A percentile compares a stretch with the other conserved stretches of the same genome.
Evolutionary conservation across 768 basidiomycete genomes (phyloP).

Genomic region (Chalciporus piperatus): DNA sequence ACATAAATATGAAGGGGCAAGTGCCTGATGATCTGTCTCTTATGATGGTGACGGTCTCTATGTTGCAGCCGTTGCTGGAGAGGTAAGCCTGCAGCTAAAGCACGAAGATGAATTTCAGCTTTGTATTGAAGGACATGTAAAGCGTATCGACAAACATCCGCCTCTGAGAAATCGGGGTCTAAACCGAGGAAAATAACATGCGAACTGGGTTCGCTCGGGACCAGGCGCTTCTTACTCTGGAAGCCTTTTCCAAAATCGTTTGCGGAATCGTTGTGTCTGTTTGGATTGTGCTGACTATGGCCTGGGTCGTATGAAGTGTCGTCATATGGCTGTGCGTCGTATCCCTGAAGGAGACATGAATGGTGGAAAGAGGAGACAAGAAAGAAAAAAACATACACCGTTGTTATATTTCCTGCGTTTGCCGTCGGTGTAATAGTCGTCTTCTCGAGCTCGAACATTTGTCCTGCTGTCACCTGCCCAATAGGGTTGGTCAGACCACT

Average conservation of each 20-base stretch:
- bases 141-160: conserved; percentile 68
- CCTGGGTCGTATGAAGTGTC: conserved; percentile 39
- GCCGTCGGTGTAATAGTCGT: conserved; percentile 64
- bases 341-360: conserved; percentile 39
- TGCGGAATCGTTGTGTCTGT: conserved; percentile 30
- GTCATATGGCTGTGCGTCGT: conserved; percentile 52
- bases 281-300: conserved; percentile 29
- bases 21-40: conserved; percentile 95
- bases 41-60: conserved; percentile 92
- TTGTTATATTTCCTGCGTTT: conserved; percentile 80
- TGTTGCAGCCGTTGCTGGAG: conserved; percentile 63
- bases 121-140: conserved; percentile 36
- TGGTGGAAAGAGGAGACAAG: background rate
- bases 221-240: conserved; percentile 68
- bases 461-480: conserved; percentile 39
- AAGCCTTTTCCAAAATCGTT: conserved; percentile 46
- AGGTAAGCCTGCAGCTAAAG: conserved; percentile 78
- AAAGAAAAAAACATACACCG: conserved; percentile 48
- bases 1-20: conserved; percentile 75
- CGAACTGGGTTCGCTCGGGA: conserved; percentile 81
- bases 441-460: conserved; percentile 58
- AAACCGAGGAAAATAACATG: conserved; percentile 96
- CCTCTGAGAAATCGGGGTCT: conserved; percentile 89
- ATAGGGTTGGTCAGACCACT: conserved; percentile 45
- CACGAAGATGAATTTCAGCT: conserved; percentile 32